phyloP scores from a whole-genome alignment of 106 monocot genomes.

The Posidonia australis region DNA sequence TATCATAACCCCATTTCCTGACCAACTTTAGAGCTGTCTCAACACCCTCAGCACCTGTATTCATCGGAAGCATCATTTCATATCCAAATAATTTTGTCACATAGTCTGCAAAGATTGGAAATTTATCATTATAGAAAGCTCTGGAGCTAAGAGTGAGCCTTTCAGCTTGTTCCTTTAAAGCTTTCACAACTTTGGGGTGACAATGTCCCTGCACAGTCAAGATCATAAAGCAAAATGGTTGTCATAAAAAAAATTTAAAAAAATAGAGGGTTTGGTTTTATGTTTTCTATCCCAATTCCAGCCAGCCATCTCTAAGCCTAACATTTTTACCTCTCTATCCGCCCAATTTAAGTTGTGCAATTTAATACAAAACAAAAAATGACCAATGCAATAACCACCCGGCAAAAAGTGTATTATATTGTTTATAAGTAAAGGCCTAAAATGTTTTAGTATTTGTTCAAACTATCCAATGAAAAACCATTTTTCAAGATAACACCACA shows the following conservation, averaged over 20 bases:
- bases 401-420: no score
- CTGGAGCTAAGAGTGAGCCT: conserved; percentile 92
- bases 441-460: no score
- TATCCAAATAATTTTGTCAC: conserved; percentile 74
- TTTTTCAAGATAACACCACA: no score
- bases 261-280: no score
- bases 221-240: not conserved
- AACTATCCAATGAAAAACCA: no score
- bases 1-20: conserved; percentile 97
- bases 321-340: no score
- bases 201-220: conserved; percentile 63
- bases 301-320: no score
- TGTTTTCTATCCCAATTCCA: no score
- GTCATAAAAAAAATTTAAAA: not conserved
- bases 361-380: no score
- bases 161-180: conserved; percentile 71
- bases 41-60: conserved; percentile 97
- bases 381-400: no score
- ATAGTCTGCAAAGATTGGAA: conserved; percentile 77
- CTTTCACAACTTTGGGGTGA: conserved; percentile 89
- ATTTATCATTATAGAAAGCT: conserved; percentile 96
- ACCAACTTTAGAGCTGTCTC: conserved; percentile 93
- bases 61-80: conserved; percentile 98
- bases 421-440: no score
- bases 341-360: no score